Percentiles rank a stretch among this genome's conserved stretches.
Conservation (phyloP, 148 eudicot genomes). For the Amaranthus palmeri region DNA sequence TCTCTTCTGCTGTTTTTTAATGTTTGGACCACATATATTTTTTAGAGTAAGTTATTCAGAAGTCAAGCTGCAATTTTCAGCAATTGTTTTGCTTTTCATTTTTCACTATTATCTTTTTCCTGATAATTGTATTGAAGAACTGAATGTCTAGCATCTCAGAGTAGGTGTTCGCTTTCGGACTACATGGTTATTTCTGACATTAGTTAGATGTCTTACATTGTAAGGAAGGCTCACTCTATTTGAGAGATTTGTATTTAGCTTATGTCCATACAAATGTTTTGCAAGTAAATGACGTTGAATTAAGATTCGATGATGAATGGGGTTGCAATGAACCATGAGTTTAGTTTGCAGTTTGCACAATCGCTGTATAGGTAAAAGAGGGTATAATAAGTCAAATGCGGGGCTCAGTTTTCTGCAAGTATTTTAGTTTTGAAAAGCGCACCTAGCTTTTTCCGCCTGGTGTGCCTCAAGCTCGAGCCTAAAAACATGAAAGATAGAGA, state of each 20-base stretch:
- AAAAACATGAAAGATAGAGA: neutral
- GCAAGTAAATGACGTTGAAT: neutral
- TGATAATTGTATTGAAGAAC: neutral
- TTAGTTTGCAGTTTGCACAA: neutral
- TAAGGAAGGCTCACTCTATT: neutral
- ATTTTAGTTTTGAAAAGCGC: too few relatives aligned
- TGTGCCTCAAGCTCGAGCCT: too few relatives aligned
- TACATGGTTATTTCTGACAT: neutral
- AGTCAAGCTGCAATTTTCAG: neutral
- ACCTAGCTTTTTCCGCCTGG: too few relatives aligned
- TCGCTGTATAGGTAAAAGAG: neutral
- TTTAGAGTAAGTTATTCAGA: neutral
- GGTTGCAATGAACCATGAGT: neutral
- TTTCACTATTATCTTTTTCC: neutral
- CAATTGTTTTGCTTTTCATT: neutral
- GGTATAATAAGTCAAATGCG: neutral
- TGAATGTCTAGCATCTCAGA: neutral
- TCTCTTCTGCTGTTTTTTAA: neutral
- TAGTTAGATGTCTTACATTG: neutral
- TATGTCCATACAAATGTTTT: neutral
- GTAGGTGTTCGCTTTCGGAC: neutral
- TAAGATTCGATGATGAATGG: neutral
- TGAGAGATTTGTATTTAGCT: neutral
- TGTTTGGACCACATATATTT: conserved; percentile 7
- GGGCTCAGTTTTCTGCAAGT: too few relatives aligned